Conservation (phyloP, 2,329 filamentous ascomycete species). For the Aspergillus sp. region DNA sequence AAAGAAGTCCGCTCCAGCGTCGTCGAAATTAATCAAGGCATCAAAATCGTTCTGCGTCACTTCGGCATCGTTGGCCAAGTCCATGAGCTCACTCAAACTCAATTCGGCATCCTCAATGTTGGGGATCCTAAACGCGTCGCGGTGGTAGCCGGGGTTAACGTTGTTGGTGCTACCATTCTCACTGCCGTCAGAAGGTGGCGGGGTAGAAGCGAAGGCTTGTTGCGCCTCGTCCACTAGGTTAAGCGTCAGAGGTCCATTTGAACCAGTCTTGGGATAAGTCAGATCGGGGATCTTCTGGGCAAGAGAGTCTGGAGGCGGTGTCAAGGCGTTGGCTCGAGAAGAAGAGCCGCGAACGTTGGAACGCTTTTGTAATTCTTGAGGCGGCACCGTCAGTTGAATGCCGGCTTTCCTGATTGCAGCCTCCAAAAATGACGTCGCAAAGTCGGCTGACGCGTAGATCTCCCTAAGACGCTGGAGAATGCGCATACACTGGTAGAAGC, state of each 20-base stretch:
- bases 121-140: constrained; percentile 32
- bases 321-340: constrained; percentile 34
- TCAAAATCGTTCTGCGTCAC: constrained; percentile 48
- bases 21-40: constrained; percentile 48
- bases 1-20: constrained; percentile 38
- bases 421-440: constrained; percentile 91
- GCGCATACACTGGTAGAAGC: constrained; percentile 89
- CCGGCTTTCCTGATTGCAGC: constrained; percentile 85
- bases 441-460: constrained; percentile 91
- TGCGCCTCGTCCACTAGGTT: constrained; percentile 25
- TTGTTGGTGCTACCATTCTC: constrained; percentile 44
- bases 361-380: constrained; percentile 29
- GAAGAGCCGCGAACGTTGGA: constrained; percentile 19
- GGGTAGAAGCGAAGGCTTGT: constrained; percentile 39
- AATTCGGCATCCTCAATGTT: constrained; percentile 32
- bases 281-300: constrained; percentile 41
- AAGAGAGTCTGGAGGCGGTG: constrained; percentile 42
- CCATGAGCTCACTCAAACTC: constrained; percentile 43
- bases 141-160: constrained; percentile 30
- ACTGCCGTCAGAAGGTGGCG: constrained; percentile 43
- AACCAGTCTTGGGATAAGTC: constrained; percentile 33
- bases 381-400: constrained; percentile 63
- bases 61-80: constrained; percentile 45
- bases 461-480: constrained; percentile 85
- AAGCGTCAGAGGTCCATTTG: constrained; percentile 15